Percentiles rank a stretch among this genome's conserved stretches.
Conservation (phyloP, 108 stramenopile genomes). For the Cyclotella distinguenda region DNA sequence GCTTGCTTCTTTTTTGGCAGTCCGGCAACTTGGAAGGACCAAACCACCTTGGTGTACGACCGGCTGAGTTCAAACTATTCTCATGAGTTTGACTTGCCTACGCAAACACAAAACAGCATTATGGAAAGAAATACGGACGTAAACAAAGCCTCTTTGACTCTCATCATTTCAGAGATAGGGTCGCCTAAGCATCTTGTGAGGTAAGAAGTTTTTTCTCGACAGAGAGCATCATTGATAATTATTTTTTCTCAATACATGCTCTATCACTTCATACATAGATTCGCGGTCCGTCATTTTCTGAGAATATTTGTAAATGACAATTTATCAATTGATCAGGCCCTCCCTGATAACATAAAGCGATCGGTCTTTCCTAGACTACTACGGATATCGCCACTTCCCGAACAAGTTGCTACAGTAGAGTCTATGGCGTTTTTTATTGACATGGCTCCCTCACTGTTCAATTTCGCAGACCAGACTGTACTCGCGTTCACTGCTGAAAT, state of each 20-base stretch:
- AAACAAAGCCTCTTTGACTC: conserved; percentile 50
- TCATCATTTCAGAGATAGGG: conserved; percentile 61
- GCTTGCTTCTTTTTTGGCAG: conserved; percentile 50
- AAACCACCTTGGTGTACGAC: conserved; percentile 36
- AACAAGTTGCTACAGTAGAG: conserved; percentile 77
- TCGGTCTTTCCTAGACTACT: conserved; percentile 72
- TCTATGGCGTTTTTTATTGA: conserved; percentile 64
- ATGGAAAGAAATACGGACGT: conserved; percentile 15
- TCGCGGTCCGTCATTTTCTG: conserved; percentile 59
- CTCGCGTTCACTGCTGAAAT: conserved; percentile 77
- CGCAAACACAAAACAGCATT: background rate
- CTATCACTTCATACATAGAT: too few species aligned
- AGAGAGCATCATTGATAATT: too few species aligned
- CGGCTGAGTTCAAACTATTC: conserved; percentile 16
- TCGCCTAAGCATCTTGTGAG: conserved; percentile 68
- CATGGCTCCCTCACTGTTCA: conserved; percentile 54
- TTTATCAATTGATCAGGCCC: conserved; percentile 15
- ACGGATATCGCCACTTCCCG: conserved; percentile 69
- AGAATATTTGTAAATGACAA: conserved; percentile 34
- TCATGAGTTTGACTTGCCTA: background rate
- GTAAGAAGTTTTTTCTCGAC: too few species aligned
- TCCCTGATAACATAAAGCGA: conserved; percentile 44
- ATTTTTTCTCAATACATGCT: conserved; percentile 18
- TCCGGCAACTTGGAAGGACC: conserved; percentile 26
- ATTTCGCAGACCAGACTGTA: conserved; percentile 66